Evolutionary conservation across 116 monocot species (phyloP).

Genomic region (Dioscorea cayenensis): DNA sequence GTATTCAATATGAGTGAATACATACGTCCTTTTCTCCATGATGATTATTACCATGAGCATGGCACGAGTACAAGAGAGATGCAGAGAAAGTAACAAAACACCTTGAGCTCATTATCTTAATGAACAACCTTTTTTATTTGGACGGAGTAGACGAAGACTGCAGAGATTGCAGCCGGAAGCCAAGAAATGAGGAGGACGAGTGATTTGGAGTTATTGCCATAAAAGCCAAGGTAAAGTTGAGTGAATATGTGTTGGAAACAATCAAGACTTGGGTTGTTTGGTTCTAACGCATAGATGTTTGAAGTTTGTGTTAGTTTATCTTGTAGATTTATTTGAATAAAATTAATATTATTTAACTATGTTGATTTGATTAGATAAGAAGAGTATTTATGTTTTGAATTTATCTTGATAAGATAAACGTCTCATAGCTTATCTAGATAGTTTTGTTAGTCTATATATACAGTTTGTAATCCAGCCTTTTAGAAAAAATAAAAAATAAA

Average conservation of each 20-base stretch:
- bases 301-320: too few relatives aligned
- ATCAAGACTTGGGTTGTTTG: too few relatives aligned
- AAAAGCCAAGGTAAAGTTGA: slow-evolving; percentile 37
- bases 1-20: slow-evolving; percentile 4
- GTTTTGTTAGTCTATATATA: too few relatives aligned
- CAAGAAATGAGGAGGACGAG: slow-evolving; percentile 31
- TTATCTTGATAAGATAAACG: too few relatives aligned
- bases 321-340: too few relatives aligned
- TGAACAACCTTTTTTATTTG: slow-evolving; percentile 8
- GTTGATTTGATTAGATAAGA: too few relatives aligned
- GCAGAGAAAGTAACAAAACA: slow-evolving; percentile 24
- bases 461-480: too few relatives aligned
- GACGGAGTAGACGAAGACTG: slow-evolving; percentile 18
- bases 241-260: slow-evolving; percentile 18
- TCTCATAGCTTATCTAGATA: too few relatives aligned
- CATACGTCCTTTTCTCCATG: slow-evolving; percentile 10
- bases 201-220: slow-evolving; percentile 20
- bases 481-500: too few relatives aligned
- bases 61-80: slow-evolving; percentile 10
- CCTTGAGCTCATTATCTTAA: slow-evolving; percentile 1
- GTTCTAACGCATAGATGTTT: too few relatives aligned
- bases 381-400: too few relatives aligned
- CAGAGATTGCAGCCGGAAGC: slow-evolving; percentile 32
- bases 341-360: too few relatives aligned
- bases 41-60: slow-evolving; percentile 22